A percentile compares a stretch with the other conserved stretches of the same genome.
Conservation (phyloP, 2,329 filamentous ascomycete genomes). For the Endocalyx cinctus region DNA sequence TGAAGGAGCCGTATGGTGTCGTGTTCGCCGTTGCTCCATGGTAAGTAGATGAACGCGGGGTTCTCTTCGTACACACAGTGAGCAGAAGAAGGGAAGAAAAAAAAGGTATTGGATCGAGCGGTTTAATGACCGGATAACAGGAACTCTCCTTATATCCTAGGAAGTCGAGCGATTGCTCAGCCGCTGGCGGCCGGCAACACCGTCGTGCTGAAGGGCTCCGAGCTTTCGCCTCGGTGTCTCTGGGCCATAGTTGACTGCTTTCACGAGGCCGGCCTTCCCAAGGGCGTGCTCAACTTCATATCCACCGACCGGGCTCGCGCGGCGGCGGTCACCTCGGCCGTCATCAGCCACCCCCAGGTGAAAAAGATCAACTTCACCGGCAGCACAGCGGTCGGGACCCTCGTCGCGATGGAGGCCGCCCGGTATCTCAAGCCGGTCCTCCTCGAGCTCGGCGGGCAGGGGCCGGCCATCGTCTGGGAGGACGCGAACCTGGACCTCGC, state of each 20-base stretch:
- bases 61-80: neutral
- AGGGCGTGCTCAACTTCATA: slow-evolving; percentile 69
- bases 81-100: neutral
- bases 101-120: too few species aligned
- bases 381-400: slow-evolving; percentile 65
- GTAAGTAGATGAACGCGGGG: slow-evolving; percentile 37
- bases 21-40: slow-evolving; percentile 77
- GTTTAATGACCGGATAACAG: slow-evolving; percentile 19
- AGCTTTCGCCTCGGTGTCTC: slow-evolving; percentile 60
- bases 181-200: slow-evolving; percentile 76
- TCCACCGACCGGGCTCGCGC: slow-evolving; percentile 63
- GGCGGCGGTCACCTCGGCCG: slow-evolving; percentile 56
- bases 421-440: slow-evolving; percentile 73
- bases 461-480: slow-evolving; percentile 70
- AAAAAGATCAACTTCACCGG: slow-evolving; percentile 88
- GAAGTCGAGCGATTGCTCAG: slow-evolving; percentile 49
- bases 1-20: slow-evolving; percentile 75
- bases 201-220: slow-evolving; percentile 66
- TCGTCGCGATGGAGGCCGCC: slow-evolving; percentile 65
- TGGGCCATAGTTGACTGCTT: slow-evolving; percentile 60
- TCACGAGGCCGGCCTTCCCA: slow-evolving; percentile 69
- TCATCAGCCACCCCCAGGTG: slow-evolving; percentile 63
- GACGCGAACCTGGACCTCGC: slow-evolving; percentile 73
- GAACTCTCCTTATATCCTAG: slow-evolving; percentile 56
- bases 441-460: slow-evolving; percentile 80